Evolutionary conservation across 2,329 filamentous ascomycete species (phyloP).

Genomic region (Monosporascus sp.): DNA sequence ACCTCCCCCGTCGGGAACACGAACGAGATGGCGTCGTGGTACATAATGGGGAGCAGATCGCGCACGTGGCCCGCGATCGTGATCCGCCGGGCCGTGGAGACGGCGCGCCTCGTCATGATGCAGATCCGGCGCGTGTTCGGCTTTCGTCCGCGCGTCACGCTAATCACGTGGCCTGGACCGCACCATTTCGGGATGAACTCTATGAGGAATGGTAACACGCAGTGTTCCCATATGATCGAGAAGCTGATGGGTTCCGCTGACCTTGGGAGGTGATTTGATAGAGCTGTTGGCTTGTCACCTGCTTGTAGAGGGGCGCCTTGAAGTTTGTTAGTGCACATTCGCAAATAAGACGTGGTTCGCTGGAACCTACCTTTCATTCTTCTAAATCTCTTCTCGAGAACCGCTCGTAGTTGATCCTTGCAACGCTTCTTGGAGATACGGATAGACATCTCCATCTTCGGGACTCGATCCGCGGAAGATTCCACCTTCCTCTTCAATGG

Average conservation of each 20-base stretch:
- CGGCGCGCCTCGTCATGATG: conserved; percentile 32
- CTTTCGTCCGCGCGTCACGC: conserved; percentile 31
- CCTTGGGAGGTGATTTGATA: conserved; percentile 21
- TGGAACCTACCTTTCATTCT: conserved; percentile 22
- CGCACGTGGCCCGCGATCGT: conserved; percentile 34
- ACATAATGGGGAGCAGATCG: conserved; percentile 34
- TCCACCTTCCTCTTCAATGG: background rate
- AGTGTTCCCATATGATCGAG: conserved; percentile 37
- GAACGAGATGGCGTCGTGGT: conserved; percentile 28
- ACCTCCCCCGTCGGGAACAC: conserved; percentile 34
- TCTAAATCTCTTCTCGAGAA: conserved; percentile 30
- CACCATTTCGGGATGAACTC: conserved; percentile 38
- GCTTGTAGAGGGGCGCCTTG: conserved; percentile 20
- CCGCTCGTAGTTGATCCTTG: conserved; percentile 28
- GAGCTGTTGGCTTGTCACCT: conserved; percentile 27
- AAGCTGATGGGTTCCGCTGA: conserved; percentile 32
- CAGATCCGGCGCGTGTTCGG: conserved; percentile 32
- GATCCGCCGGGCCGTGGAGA: conserved; percentile 33
- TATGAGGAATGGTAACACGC: conserved; percentile 37
- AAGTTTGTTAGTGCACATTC: conserved; percentile 1
- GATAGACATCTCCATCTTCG: conserved; percentile 25
- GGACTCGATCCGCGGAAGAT: conserved; percentile 14
- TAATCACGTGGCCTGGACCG: conserved; percentile 34
- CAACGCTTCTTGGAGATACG: conserved; percentile 30
- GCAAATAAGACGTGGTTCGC: background rate